Conservation (phyloP, 192 early-diverging fungal species). For the Coemansia sp. region DNA sequence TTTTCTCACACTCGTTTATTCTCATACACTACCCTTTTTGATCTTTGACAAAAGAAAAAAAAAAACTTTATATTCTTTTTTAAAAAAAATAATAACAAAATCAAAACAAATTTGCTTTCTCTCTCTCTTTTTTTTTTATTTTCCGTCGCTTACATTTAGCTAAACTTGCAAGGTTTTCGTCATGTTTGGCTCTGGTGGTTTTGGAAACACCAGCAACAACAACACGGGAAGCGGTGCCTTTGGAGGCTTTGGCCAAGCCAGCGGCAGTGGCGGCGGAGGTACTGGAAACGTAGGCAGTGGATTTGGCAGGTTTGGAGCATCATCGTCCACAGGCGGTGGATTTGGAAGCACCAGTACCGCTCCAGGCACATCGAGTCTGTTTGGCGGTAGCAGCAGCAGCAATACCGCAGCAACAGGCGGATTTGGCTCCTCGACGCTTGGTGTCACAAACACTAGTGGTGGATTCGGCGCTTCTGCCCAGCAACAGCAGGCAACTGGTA, state of each 20-base stretch:
- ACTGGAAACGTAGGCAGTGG: conserved; percentile 19
- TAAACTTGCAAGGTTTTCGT: background rate
- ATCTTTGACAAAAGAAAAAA: background rate
- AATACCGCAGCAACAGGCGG: background rate
- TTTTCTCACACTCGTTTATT: conserved; percentile 1
- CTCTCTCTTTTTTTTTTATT: background rate
- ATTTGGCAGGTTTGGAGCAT: conserved; percentile 44
- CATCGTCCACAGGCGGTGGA: conserved; percentile 30
- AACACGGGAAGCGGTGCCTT: conserved; percentile 22
- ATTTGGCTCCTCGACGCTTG: conserved; percentile 1
- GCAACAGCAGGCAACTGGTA: conserved; percentile 46
- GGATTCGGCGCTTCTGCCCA: conserved; percentile 23
- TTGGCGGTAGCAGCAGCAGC: conserved; percentile 17
- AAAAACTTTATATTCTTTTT: background rate
- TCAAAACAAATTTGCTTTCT: background rate
- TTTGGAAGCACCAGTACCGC: conserved; percentile 40
- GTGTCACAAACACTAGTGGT: conserved; percentile 4
- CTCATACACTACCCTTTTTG: background rate
- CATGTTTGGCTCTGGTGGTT: conserved; percentile 47
- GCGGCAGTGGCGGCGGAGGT: conserved; percentile 22
- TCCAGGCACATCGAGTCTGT: conserved; percentile 10
- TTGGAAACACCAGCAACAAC: conserved; percentile 13
- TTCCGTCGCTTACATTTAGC: background rate
- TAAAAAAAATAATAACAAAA: too few relatives aligned
- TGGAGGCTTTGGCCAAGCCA: conserved; percentile 24